Evolutionary conservation across 352 stramenopile genomes (phyloP).

Genomic region (Hyaloperonospora brassicae): DNA sequence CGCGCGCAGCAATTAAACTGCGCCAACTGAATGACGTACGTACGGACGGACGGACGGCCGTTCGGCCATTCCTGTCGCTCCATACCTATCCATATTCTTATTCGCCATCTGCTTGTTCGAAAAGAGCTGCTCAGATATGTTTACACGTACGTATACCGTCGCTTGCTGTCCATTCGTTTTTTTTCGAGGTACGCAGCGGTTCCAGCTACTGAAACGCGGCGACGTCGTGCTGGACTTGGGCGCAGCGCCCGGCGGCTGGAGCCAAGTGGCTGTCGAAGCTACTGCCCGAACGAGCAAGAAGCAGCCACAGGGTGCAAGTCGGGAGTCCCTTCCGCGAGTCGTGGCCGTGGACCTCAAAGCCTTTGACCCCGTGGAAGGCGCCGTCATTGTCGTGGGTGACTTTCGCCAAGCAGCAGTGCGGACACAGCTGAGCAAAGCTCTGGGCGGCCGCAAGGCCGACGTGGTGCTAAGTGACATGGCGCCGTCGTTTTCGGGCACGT

Average conservation of each 20-base stretch:
- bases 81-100: not conserved
- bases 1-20: slow-evolving; percentile 76
- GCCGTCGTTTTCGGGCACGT: slow-evolving; percentile 72
- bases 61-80: too few relatives aligned
- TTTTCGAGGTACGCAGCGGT: slow-evolving; percentile 2
- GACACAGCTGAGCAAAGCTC: slow-evolving; percentile 40
- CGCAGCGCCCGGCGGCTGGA: slow-evolving; percentile 78
- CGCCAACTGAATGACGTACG: slow-evolving; percentile 67
- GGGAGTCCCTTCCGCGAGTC: slow-evolving; percentile 25
- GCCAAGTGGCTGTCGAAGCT: slow-evolving; percentile 70
- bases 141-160: too few relatives aligned
- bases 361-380: slow-evolving; percentile 67
- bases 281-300: slow-evolving; percentile 19
- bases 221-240: slow-evolving; percentile 79
- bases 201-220: slow-evolving; percentile 50
- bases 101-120: not conserved
- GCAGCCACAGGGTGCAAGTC: slow-evolving; percentile 2
- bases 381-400: slow-evolving; percentile 67
- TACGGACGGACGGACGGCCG: too few relatives aligned
- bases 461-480: slow-evolving; percentile 88
- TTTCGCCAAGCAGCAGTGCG: slow-evolving; percentile 59
- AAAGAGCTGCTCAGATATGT: too few relatives aligned
- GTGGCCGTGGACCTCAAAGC: slow-evolving; percentile 68
- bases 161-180: not conserved
- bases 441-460: slow-evolving; percentile 45